Evolutionary conservation across 305 asterid genomes (phyloP).

Genomic region (Rubia peregrina): DNA sequence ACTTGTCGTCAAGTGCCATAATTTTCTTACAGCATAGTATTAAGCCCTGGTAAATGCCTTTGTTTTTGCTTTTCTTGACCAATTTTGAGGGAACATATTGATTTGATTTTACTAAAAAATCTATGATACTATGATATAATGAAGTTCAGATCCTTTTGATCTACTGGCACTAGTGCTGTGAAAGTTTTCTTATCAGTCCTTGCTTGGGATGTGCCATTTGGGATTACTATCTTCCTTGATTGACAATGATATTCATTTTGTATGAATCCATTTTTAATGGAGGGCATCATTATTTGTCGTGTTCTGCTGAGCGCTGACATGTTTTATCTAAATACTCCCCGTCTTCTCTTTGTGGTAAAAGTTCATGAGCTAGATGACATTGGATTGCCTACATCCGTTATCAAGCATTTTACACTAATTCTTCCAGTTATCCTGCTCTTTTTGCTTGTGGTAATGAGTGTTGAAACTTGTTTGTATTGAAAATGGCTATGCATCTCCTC

Average conservation of each 20-base stretch:
- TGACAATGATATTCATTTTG: no score
- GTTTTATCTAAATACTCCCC: background rate
- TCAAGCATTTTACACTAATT: background rate
- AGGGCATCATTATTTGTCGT: background rate
- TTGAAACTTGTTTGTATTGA: background rate
- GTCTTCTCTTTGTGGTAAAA: slow-evolving; percentile 2
- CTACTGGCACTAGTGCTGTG: background rate
- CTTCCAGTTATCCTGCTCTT: background rate
- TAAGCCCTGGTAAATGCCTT: background rate
- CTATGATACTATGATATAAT: no score
- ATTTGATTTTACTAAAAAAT: background rate
- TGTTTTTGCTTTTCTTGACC: background rate
- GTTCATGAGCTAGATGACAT: background rate
- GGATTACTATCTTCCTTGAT: no score
- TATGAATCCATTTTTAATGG: background rate
- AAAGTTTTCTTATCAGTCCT: background rate
- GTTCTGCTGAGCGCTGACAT: background rate
- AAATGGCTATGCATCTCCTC: background rate
- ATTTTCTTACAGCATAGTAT: background rate
- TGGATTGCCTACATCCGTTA: background rate
- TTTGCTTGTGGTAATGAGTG: background rate
- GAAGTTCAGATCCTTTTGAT: slow-evolving; percentile 3
- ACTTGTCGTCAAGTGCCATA: background rate
- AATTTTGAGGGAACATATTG: background rate
- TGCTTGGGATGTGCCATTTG: background rate